Base-by-base conservation (phyloP, 441 rosid genomes). In the Francoa sonchifolia region DNA sequence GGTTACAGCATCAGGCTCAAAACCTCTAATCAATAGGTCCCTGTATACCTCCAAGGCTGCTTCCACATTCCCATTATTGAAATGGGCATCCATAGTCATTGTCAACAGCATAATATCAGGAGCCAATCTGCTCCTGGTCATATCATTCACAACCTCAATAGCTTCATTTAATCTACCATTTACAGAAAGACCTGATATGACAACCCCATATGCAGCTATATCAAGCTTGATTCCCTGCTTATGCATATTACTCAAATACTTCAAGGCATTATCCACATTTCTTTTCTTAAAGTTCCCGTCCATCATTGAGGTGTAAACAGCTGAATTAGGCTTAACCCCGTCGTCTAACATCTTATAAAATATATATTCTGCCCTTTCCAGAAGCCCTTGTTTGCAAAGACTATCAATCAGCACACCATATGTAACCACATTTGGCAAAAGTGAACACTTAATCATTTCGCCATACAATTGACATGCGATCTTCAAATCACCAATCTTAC, bases 1-100 rank as follows among this genome's bases (percentile, higher is more conserved):
- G 35, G 64, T 54, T 13, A 62, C 68, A 39, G 17, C 59, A 62
- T 67, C 72, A 0, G 50, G 50, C 48, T 62, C 65, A 62, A 62
- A 47, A n/a, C 72, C 66, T 50, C 50, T 23, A 1, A 31, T 51
- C 42, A 31, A 33, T 12, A 62, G 41, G n/a, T 35, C 39, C 6
- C 6, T 26, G n/a, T 50, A 58, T 43, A 48, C 39, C 11, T 40
- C 36, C 41, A 62, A 25, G 1, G 65, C 68, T n/a, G 35, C 59
- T 39, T 67, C 50, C 19, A 58, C 11, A n/a, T 27, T 27, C 46
- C 72, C 59, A 19, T 59, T 54, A 48, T 47, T 67, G 20, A 67
- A 67, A 44, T 50, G 54, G 0, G 62, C 65, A 51, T 62, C 37
- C 62, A 66, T 67, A 43, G 58, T 58, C 21, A 42, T 54, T 0